Evolutionary conservation across 2,329 filamentous ascomycete genomes (phyloP), one percentile per base, ranked within the genome.

Genomic region (Colletotrichum sansevieriae): DNA sequence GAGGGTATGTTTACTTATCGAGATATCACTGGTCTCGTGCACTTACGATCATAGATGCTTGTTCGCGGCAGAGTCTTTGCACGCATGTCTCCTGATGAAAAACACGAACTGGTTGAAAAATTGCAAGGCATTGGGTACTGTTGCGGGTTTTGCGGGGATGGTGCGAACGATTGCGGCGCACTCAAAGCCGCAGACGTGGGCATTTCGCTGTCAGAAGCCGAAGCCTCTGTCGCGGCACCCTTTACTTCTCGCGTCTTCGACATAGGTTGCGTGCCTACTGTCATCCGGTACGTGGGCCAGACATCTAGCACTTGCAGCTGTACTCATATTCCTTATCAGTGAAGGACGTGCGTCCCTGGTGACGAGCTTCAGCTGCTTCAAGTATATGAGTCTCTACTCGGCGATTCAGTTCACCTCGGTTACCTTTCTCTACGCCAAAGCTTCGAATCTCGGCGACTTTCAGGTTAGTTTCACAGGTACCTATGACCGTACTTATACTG

Each of bases 341-440:
- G 96, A 99, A 83, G 96, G 96, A 20, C 90, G 97, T 71, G 95
- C 95, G 20, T 93, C 97, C 39, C 86, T 99, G 39, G 95, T 98
- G n/a, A 99, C 96, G 12, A 97, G 94, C 80, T 99, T 99, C 83
- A 97, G 93, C 82, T 99, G 96, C 83, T 99, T 99, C 87, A 99
- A 98, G 83, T 99, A 97, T 81, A 99, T 99, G 97, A 97, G 93
- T 74, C 82, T 99, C 72, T 99, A 99, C 83, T 98, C 95, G 2
- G 95, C 96, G n/a, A 99, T 99, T 72, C 96, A 99, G 79, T 99
- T 99, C 83, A 97, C 94, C 8, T 94, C 93, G 1, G 97, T 99
- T 76, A 97, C 92, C 85, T 98, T 99, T 77, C 86, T 99, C 15
- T 99, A 99, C 79, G 93, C 94, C 7, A 94, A 91, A 8, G 97